Base-by-base conservation (phyloP, 768 basidiomycete genomes). In the Suillus tomentosus region DNA sequence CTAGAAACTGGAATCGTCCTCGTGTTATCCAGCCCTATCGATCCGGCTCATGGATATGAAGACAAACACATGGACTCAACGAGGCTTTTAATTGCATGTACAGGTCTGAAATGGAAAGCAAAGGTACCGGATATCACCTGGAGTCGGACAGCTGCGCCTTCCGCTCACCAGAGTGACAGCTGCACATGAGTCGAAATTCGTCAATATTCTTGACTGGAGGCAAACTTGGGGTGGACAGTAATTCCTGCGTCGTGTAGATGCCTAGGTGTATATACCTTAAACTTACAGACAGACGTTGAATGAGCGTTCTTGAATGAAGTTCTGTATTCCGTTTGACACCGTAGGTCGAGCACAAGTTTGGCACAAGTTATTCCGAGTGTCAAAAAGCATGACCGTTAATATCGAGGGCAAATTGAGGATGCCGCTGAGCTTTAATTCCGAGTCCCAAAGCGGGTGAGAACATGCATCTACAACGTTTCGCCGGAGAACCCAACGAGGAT, bases 21-120 rank as follows among this genome's bases (percentile, higher is more conserved):
- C 74, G 66, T 76, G 74, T 76, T 66, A 37, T 60, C 70, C 76
- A 71, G 74, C 72, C 36, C 74, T 69, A 65, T 43, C 40, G 67
- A 66, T 75, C 69, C 69, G 73, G 67, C 66, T 75, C 75, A 61
- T 57, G 60, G 70, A 60, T 36, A 59, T 60, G 64, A 50, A 50
- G 47, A 36, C 54, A 50, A 67, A 60, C 74, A 77, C 74, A 74
- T 73, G 74, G 60, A 31, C 6, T 66, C 62, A 53, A 58, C 66
- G 69, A 59, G 68, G 67, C 62, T 58, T 10, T 54, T 50, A 17
- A 51, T 51, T 39, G 37, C 50, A 7, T 53, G 31, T 5, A 58
- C 57, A 27, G 40, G 5, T 58, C 40, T 31, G 40, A 58, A 58
- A 58, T 58, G 40, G 56, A 40, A 58, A 40, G 56, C 10, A 17